Evolutionary conservation across 169 alveolate genomes (phyloP), one percentile per base, ranked within the genome.

Genomic region (Eimeria tenella): DNA sequence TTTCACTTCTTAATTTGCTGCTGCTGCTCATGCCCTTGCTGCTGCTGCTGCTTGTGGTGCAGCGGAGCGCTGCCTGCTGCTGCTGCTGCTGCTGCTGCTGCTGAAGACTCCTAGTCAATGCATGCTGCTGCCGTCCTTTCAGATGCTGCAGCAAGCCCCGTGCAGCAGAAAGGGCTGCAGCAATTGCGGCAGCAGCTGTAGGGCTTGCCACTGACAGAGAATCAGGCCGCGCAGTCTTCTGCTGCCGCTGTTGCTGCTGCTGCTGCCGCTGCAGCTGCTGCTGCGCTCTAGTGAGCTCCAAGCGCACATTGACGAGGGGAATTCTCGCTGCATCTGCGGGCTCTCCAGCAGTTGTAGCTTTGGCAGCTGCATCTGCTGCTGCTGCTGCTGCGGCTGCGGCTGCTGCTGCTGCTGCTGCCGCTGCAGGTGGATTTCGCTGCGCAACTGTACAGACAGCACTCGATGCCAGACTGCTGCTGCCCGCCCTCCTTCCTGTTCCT

Each of bases 141-240:
- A 81, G 23, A 31, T 42, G 73, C 53, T 8, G 74, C 89, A 81
- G 89, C 89, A 81, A 75, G 50, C 63, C 10, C 49, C 86, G 63
- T 0, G 63, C 86, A 52, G 63, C 68, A n/a, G 49, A 7, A n/a
- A 75, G 68, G 65, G 63, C 11, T 17, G 86, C 63, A 75, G 86
- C 68, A 75, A 75, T 56, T 13, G 81, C 81, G 4, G 81, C 81
- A 25, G 81, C 81, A 75, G 86, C 63, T 75, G 86, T 10, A 0
- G 49, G 63, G 68, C 11, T 62, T 75, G 1, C 49, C 17, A 56
- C 49, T 50, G 86, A 21, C 53, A 11, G 13, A 7, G 65, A 0
- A 13, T 10, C 65, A 15, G 63, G 86, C 86, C 49, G 86, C 31
- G 53, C 63, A 15, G 86, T 1, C 5, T 50, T 56, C 81, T 71